Evolutionary conservation across 2,329 filamentous ascomycete species (phyloP).

Genomic region (Aspergillus nomiae): DNA sequence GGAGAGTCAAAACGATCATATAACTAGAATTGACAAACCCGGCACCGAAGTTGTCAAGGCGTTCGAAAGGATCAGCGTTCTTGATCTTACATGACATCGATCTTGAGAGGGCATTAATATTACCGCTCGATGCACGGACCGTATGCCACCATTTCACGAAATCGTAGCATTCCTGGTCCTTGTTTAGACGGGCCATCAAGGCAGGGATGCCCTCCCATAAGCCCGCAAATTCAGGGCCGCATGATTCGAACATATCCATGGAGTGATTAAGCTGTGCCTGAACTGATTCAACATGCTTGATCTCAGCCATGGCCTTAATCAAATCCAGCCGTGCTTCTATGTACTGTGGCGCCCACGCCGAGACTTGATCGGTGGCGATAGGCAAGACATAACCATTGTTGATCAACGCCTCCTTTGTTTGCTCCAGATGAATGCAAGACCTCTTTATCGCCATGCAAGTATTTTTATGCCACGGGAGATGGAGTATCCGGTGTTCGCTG

Average conservation of each 20-base stretch:
- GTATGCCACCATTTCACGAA: background rate
- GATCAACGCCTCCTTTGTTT: background rate
- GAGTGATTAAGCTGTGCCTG: background rate
- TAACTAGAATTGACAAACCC: background rate
- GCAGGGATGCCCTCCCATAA: background rate
- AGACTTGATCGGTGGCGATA: too few species aligned
- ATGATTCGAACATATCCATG: background rate
- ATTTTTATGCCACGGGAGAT: background rate
- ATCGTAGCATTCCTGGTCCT: background rate
- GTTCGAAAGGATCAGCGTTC: background rate
- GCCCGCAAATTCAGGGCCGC: background rate
- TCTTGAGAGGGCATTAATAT: background rate
- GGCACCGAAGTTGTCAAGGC: background rate
- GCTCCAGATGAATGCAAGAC: background rate
- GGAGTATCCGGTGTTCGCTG: background rate
- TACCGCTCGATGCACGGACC: background rate
- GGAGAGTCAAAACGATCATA: background rate
- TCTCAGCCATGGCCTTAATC: background rate
- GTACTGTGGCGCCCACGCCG: background rate
- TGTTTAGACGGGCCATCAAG: background rate
- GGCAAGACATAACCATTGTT: too few species aligned
- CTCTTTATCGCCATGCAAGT: background rate
- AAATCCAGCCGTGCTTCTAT: background rate
- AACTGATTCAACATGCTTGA: background rate
- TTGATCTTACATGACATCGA: background rate